Base-by-base conservation (phyloP, 768 basidiomycete genomes). In the Trametes villosa region DNA sequence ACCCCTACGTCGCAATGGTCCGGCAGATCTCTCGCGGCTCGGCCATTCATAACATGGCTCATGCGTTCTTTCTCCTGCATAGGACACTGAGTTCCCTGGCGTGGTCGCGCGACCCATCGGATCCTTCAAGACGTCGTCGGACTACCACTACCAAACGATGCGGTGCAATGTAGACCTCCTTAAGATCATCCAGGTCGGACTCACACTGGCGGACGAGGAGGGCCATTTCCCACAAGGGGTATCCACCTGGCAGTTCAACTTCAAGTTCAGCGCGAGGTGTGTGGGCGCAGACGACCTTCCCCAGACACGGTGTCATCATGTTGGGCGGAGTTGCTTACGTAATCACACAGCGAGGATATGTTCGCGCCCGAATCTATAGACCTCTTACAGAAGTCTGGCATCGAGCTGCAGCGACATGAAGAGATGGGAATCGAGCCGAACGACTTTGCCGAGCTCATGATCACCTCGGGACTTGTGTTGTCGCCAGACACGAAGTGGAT, bases 71-170 rank as follows among this genome's bases (percentile, higher is more conserved):
- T 51, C 64, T 18, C n/a, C 17, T 30, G 29, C 46, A 29, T 50
- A 98, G 96, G 96, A 99, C 74, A 98, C 97, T 53, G 97, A 99
- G 73, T 98, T 98, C 74, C 97, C 97, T 33, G 97, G 97, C 9
- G 95, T 98, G 42, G 97, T 99, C 56, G 97, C 96, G 3, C 86
- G 97, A 20, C 97, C 97, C 2, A 96, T 99, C 69, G 97, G 97
- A 6, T 81, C 87, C 33, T 98, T 98, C 82, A 94, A 94, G 74
- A 96, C 95, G 0, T 94, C 94, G 12, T 94, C 94, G 22, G 97
- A 99, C 76, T 98, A 98, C 71, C 96, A 98, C 76, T 99, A 98
- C 76, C 97, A 99, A 76, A 99, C 97, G 2, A 96, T 99, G 91
- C 89, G 97, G 62, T 97, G 96, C 79, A 99, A 99, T 76, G 97